Evolutionary conservation across 2,329 filamentous ascomycete species (phyloP).

Genomic region (Fusarium neocosmosporiellum): DNA sequence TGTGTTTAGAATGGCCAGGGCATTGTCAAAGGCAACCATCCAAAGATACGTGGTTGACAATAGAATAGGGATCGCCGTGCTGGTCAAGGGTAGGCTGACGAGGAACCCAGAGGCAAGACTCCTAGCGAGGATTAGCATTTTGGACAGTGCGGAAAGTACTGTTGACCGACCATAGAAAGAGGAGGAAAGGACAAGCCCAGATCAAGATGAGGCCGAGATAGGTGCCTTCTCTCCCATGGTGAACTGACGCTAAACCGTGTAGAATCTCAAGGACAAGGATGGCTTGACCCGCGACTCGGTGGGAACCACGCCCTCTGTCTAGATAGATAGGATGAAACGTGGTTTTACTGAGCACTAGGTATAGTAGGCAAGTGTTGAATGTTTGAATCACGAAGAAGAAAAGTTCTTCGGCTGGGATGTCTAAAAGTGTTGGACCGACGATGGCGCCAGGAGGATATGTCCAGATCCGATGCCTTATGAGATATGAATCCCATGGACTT

Average conservation of each 20-base stretch:
- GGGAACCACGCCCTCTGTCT: slow-evolving; percentile 38
- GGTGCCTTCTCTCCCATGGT: slow-evolving; percentile 62
- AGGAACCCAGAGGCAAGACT: slow-evolving; percentile 73
- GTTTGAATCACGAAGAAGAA: slow-evolving; percentile 85
- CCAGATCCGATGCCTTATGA: slow-evolving; percentile 76
- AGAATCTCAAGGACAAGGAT: slow-evolving; percentile 57
- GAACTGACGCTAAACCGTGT: slow-evolving; percentile 57
- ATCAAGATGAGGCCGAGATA: slow-evolving; percentile 77
- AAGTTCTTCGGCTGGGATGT: slow-evolving; percentile 77
- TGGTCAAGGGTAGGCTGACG: slow-evolving; percentile 66
- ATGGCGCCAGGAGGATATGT: slow-evolving; percentile 75
- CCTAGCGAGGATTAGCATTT: slow-evolving; percentile 58
- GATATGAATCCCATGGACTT: slow-evolving; percentile 78
- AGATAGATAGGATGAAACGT: slow-evolving; percentile 63
- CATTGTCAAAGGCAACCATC: slow-evolving; percentile 78
- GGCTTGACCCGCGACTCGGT: slow-evolving; percentile 61
- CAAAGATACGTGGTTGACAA: slow-evolving; percentile 77
- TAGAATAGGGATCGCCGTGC: slow-evolving; percentile 68
- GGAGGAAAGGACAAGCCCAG: slow-evolving; percentile 75
- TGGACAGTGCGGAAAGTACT: neutral
- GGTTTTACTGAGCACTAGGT: slow-evolving; percentile 74
- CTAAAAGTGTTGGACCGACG: slow-evolving; percentile 69
- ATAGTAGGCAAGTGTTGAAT: slow-evolving; percentile 76
- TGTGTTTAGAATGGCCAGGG: slow-evolving; percentile 71
- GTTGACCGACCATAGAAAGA: slow-evolving; percentile 54